These are phyloP conservation scores for Fusarium haematococcum DNA, from an alignment of 2,329 filamentous ascomycete genomes.

Conservation along the genomic window DNA sequence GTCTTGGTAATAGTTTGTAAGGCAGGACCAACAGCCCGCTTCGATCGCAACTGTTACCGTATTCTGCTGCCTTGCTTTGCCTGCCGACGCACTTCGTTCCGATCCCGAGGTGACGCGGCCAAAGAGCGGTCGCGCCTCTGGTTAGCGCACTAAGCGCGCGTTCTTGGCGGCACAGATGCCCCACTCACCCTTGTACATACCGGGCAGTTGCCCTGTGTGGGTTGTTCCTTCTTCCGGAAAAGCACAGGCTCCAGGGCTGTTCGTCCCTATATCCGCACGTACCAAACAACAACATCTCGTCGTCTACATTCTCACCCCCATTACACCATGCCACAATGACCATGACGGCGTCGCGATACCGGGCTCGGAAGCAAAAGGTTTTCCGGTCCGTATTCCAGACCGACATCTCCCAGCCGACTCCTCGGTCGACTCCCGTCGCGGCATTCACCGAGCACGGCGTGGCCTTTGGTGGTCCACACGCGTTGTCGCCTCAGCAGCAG, in stretches of 20 bases:
- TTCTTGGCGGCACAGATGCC: conserved; percentile 5
- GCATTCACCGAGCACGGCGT: conserved; percentile 57
- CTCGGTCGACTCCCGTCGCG: conserved; percentile 49
- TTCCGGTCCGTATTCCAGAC: conserved; percentile 69
- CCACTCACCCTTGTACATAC: conserved; percentile 11
- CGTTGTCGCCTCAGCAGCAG: conserved; percentile 31
- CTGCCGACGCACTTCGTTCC: neutral
- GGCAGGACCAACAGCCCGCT: neutral
- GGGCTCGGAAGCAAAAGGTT: conserved; percentile 60
- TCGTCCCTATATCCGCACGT: conserved; percentile 25
- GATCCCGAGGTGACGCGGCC: neutral
- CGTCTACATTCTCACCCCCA: conserved; percentile 37
- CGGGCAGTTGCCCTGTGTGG: conserved; percentile 17
- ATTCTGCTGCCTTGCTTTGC: neutral
- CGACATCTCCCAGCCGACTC: conserved; percentile 62
- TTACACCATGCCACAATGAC: conserved; percentile 33
- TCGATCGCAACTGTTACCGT: neutral
- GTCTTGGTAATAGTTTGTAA: neutral
- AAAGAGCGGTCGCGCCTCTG: conserved; percentile 7
- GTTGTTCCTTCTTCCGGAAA: neutral
- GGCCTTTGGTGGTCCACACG: conserved; percentile 58
- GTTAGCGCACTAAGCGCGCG: conserved; percentile 32
- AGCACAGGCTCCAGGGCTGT: neutral
- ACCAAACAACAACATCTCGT: conserved; percentile 22
- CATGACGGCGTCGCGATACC: conserved; percentile 58